A percentile compares a stretch with the other conserved stretches of the same genome.
These are phyloP conservation scores for Leishmania guyanensis DNA, from an alignment of 208 protist species.

Conservation along the genomic window DNA sequence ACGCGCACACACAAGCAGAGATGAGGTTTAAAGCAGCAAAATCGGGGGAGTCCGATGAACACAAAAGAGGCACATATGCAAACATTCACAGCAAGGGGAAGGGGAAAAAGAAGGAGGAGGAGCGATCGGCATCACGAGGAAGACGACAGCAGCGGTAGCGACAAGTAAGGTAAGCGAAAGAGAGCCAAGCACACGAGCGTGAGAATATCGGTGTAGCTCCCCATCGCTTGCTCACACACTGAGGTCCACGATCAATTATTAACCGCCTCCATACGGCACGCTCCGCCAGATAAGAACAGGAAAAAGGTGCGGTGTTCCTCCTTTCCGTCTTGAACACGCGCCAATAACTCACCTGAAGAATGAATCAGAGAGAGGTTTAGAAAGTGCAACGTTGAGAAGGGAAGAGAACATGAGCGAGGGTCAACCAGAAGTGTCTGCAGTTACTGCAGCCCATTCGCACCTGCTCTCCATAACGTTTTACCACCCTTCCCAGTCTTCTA, in stretches of 20 bases:
- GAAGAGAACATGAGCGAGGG: not conserved
- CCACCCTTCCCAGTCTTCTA: not conserved
- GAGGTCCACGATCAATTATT: not conserved
- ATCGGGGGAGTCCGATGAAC: not conserved
- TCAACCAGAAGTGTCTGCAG: not conserved
- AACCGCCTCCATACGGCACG: not conserved
- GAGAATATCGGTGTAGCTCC: not conserved
- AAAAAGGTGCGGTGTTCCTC: not conserved
- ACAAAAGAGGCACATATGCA: slow-evolving; percentile 3
- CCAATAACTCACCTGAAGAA: not conserved
- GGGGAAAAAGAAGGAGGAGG: not conserved
- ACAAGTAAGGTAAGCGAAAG: not conserved
- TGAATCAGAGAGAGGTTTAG: slow-evolving; percentile 4
- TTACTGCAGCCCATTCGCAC: not conserved
- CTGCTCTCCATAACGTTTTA: not conserved
- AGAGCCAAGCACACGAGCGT: not conserved
- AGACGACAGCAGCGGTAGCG: not conserved
- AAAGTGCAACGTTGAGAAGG: not conserved
- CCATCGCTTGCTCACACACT: not conserved
- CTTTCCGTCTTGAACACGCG: not conserved
- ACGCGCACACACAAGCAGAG: not conserved
- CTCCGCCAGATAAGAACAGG: not conserved
- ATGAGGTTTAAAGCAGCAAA: not conserved
- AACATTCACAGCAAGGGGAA: not conserved
- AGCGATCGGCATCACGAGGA: not conserved